phyloP scores from a whole-genome alignment of 75 land plant species.

The Gnetum montanum region DNA sequence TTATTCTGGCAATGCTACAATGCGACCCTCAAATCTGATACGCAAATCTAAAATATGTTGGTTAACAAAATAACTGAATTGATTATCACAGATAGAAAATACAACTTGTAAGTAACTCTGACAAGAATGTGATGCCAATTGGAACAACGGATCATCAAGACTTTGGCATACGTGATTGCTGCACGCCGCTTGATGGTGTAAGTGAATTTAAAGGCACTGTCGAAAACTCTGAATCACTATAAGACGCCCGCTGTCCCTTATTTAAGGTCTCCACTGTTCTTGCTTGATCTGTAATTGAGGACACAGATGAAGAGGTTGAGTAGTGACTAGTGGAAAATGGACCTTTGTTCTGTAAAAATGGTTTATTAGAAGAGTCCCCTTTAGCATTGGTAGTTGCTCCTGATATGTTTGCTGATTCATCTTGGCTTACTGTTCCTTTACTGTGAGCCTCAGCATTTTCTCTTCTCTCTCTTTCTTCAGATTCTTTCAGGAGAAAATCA shows the following conservation, averaged over 20 bases:
- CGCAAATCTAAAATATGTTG: too few species aligned
- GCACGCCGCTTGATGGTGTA: slow-evolving; percentile 2
- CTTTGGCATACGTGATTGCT: slow-evolving; percentile 22
- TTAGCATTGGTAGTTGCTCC: neutral
- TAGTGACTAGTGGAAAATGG: slow-evolving; percentile 3
- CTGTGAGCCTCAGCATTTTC: slow-evolving; percentile 28
- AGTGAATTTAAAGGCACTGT: slow-evolving; percentile 47
- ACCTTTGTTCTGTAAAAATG: neutral
- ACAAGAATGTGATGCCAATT: neutral
- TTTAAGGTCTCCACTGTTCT: neutral
- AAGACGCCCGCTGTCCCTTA: slow-evolving; percentile 6
- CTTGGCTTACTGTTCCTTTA: slow-evolving; percentile 3
- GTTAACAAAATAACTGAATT: too few species aligned
- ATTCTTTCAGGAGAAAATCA: slow-evolving; percentile 94
- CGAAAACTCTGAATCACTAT: slow-evolving; percentile 41
- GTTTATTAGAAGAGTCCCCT: slow-evolving; percentile 3
- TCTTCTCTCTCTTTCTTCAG: slow-evolving; percentile 79
- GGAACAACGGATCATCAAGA: too few species aligned
- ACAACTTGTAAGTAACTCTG: too few species aligned
- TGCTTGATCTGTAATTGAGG: slow-evolving; percentile 1
- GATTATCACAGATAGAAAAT: too few species aligned
- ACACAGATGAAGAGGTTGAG: slow-evolving; percentile 6
- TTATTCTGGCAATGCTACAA: too few species aligned
- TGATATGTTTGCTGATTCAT: slow-evolving; percentile 1
- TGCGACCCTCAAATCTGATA: too few species aligned